These are phyloP conservation scores for Cyamopsis tetragonoloba DNA, from an alignment of 306 rosid genomes.

Conservation along the genomic window DNA sequence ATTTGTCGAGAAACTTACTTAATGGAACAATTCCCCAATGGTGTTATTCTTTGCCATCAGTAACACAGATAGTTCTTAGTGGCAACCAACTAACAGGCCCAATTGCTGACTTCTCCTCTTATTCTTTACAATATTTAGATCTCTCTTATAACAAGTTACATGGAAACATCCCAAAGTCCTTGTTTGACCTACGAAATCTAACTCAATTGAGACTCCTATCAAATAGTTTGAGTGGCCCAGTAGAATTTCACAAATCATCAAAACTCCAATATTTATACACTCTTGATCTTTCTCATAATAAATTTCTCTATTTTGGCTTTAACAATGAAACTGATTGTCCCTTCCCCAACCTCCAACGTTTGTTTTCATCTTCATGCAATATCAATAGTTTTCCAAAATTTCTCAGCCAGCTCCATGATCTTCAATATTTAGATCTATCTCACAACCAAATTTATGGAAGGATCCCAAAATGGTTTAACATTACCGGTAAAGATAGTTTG, in stretches of 20 bases:
- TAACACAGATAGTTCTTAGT: background rate
- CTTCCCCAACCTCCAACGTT: background rate
- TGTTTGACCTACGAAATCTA: conserved; percentile 13
- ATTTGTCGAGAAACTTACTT: background rate
- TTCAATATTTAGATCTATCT: background rate
- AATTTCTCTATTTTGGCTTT: background rate
- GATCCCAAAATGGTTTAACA: conserved; percentile 17
- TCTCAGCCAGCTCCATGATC: background rate
- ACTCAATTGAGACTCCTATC: background rate
- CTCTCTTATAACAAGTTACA: background rate
- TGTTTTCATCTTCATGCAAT: background rate
- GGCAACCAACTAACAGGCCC: background rate
- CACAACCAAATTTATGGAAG: background rate
- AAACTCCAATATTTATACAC: background rate
- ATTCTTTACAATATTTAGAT: background rate
- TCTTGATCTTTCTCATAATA: conserved; percentile 3
- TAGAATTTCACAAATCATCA: background rate
- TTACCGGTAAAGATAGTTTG: background rate
- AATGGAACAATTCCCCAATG: conserved; percentile 20
- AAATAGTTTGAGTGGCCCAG: conserved; percentile 16
- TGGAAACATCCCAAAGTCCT: background rate
- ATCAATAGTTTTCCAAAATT: conserved; percentile 11
- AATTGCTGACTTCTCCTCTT: background rate
- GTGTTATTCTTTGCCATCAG: background rate
- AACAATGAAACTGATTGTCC: background rate